These are phyloP conservation scores for Sanghuangporus baumii DNA, from an alignment of 1,284 basidiomycete species.

Conservation along the genomic window DNA sequence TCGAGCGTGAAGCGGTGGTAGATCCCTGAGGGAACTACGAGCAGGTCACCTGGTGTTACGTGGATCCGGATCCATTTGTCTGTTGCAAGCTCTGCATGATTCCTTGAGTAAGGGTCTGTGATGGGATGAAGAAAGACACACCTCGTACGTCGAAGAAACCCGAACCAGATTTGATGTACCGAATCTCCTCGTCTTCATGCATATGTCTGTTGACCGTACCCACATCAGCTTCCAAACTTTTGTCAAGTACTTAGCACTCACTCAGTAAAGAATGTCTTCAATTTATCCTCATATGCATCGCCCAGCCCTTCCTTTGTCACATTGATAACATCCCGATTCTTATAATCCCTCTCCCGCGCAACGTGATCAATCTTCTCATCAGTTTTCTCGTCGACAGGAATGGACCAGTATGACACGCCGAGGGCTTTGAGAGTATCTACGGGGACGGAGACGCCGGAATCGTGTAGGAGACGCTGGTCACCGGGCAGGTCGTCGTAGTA, in stretches of 20 bases:
- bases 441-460: slow-evolving; percentile 53
- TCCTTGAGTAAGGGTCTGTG: slow-evolving; percentile 18
- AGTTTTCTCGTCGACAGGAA: slow-evolving; percentile 47
- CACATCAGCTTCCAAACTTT: neutral
- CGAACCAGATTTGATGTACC: slow-evolving; percentile 75
- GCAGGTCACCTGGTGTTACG: slow-evolving; percentile 63
- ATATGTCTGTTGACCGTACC: slow-evolving; percentile 53
- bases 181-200: slow-evolving; percentile 90
- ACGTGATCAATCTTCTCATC: slow-evolving; percentile 50
- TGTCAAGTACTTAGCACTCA: slow-evolving; percentile 31
- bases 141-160: slow-evolving; percentile 85
- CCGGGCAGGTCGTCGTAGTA: slow-evolving; percentile 73
- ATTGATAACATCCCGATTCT: slow-evolving; percentile 72
- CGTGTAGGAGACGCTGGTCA: slow-evolving; percentile 74
- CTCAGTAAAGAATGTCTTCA: slow-evolving; percentile 80
- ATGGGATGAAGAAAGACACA: slow-evolving; percentile 28
- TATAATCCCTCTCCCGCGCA: slow-evolving; percentile 65
- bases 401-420: slow-evolving; percentile 57
- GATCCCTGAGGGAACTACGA: slow-evolving; percentile 73
- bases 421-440: slow-evolving; percentile 43
- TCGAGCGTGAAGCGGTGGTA: slow-evolving; percentile 87
- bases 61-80: slow-evolving; percentile 73
- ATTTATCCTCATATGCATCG: slow-evolving; percentile 71
- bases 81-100: slow-evolving; percentile 39
- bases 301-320: slow-evolving; percentile 72